A percentile compares a stretch with the other conserved stretches of the same genome.
Conservation (phyloP, 768 basidiomycete genomes). For the Inosperma sp. region DNA sequence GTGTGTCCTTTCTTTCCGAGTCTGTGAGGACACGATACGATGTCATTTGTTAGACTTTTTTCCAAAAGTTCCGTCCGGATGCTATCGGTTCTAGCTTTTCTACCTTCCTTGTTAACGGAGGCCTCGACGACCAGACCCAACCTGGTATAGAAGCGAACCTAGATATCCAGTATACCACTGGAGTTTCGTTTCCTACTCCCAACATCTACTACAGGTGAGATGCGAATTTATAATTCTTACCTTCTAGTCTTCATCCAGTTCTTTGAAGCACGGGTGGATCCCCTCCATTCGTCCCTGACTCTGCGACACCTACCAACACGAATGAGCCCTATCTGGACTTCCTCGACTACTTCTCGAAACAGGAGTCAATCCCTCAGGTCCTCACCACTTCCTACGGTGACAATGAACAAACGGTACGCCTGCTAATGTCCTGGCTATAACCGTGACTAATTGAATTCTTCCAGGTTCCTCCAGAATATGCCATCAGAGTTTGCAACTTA, state of each 20-base stretch:
- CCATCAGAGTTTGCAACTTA: no score
- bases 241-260: constrained; percentile 8
- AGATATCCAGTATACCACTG: constrained; percentile 63
- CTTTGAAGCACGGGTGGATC: constrained; percentile 55
- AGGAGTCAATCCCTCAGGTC: constrained; percentile 61
- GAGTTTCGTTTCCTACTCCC: constrained; percentile 57
- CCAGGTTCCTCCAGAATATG: constrained; percentile 56
- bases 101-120: constrained; percentile 48
- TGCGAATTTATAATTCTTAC: constrained; percentile 14
- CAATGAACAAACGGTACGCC: constrained; percentile 47
- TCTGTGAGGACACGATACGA: not conserved
- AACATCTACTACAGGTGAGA: constrained; percentile 53
- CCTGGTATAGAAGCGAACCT: constrained; percentile 65
- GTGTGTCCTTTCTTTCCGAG: constrained; percentile 15
- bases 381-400: constrained; percentile 64
- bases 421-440: not conserved
- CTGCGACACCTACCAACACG: constrained; percentile 43
- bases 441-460: not conserved
- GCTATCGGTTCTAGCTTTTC: constrained; percentile 41
- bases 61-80: constrained; percentile 49
- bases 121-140: constrained; percentile 45
- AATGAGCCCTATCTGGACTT: constrained; percentile 67
- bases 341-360: no score
- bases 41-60: constrained; percentile 55
- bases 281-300: constrained; percentile 56